Conservation (phyloP, 345 rosid species). For the Moricandia moricandioides region DNA sequence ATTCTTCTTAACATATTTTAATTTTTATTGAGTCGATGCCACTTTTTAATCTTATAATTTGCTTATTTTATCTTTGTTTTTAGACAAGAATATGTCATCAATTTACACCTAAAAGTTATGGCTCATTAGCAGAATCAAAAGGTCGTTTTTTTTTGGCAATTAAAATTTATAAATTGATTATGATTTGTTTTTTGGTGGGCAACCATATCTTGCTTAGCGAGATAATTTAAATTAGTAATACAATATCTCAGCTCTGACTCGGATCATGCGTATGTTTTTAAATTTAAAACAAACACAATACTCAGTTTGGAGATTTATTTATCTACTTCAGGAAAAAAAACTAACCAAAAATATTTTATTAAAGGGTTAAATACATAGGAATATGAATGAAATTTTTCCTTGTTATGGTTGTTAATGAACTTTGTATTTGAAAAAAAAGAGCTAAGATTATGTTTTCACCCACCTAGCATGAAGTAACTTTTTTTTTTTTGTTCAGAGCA, state of each 20-base stretch:
- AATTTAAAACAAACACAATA: background rate
- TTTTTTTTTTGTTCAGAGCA: too few relatives aligned
- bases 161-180: background rate
- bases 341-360: background rate
- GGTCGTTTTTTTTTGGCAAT: background rate
- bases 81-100: conserved; percentile 16
- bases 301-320: background rate
- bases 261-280: background rate
- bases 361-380: background rate
- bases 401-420: background rate
- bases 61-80: background rate
- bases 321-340: background rate
- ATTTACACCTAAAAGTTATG: background rate
- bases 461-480: background rate
- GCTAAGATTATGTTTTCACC: background rate
- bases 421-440: background rate
- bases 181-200: conserved; percentile 13
- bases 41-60: background rate
- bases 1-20: background rate
- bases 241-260: conserved; percentile 12
- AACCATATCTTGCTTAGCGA: conserved; percentile 1
- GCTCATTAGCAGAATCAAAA: conserved; percentile 13
- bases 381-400: background rate
- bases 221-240: conserved; percentile 19
- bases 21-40: background rate